Evolutionary conservation across 139 green algal genomes (phyloP).

Genomic region (Limnomonas spitsbergensis): DNA sequence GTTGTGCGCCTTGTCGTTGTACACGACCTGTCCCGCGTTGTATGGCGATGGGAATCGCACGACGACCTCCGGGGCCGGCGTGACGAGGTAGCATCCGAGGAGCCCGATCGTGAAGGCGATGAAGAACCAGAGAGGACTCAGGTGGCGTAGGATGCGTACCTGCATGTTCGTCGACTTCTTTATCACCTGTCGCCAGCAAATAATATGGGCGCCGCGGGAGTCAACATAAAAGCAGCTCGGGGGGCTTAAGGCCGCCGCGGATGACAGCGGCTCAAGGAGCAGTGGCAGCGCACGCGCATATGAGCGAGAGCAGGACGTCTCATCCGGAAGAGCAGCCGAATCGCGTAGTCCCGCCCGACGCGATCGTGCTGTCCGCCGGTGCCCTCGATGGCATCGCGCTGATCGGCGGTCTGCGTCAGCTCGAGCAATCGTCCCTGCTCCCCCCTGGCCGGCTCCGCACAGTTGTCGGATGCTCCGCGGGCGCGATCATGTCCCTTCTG

Average conservation of each 20-base stretch:
- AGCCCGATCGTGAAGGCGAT: not conserved
- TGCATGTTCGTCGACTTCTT: not conserved
- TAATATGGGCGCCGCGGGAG: too few species aligned
- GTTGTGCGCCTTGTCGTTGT: not conserved
- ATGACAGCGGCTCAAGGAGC: too few species aligned
- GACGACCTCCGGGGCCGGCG: constrained; percentile 6
- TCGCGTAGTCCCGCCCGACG: not conserved
- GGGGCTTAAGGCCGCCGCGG: too few species aligned
- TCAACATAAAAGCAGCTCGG: too few species aligned
- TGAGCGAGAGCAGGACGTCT: too few species aligned
- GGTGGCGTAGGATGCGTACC: too few species aligned
- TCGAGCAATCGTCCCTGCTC: not conserved
- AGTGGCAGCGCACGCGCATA: too few species aligned
- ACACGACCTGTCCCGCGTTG: constrained; percentile 14
- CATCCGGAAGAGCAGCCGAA: not conserved
- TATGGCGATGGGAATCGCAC: constrained; percentile 9
- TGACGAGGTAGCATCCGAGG: not conserved
- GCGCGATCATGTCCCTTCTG: not conserved
- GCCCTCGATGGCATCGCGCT: not conserved
- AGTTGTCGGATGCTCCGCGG: constrained; percentile 6
- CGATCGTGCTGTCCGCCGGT: not conserved
- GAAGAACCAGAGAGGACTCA: constrained; percentile 8
- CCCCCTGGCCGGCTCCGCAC: not conserved
- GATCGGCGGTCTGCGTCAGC: not conserved
- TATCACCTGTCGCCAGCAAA: too few species aligned